Evolutionary conservation across 129 eudicot species (phyloP), one percentile per base, ranked within the genome.

Genomic region (Rutidosis leptorrhynchoides): DNA sequence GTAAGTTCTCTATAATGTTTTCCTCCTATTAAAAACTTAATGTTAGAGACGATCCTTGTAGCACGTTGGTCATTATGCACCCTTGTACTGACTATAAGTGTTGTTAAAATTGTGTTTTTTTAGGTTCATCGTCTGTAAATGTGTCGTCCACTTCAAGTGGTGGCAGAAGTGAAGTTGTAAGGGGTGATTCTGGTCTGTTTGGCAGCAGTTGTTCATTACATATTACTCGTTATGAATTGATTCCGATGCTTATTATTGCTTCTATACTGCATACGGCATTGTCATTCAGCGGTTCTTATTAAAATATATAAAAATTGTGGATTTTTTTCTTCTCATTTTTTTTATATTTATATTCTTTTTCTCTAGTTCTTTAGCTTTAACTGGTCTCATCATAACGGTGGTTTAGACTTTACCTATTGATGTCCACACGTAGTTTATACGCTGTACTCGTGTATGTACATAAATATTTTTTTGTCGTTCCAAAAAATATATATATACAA

Each of bases 71-170:
- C 15, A 37, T 24, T 63, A 27, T 25, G 16, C 10, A 23, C 20
- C 55, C 55, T 49, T 20, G 10, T 49, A 49, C 8, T 17, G 12
- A n/a, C 8, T 33, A 35, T 25, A 42, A 58, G 5, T 58, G 43
- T 45, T 17, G 42, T 43, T 66, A n/a, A 55, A 57, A 52, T 62
- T 28, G 60, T 67, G 56, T 66, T 67, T 12, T 67, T 12, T 62
- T 62, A 92, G 98, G 98, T 83, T 81, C 90, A 4, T 43, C 52
- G 46, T 61, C 95, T 20, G 95, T 92, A 33, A 92, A 88, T 27
- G 98, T 88, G 42, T 85, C 98, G 20, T 64, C 90, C 62, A 79
- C 81, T 40, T 65, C 88, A 14, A 74, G 78, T 19, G 82, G 81
- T 1, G 86, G 96, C 35, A 77, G 42, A 74, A 88, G 90, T 61